Base-by-base conservation (phyloP, 345 rosid species). In the Brassica cretica region DNA sequence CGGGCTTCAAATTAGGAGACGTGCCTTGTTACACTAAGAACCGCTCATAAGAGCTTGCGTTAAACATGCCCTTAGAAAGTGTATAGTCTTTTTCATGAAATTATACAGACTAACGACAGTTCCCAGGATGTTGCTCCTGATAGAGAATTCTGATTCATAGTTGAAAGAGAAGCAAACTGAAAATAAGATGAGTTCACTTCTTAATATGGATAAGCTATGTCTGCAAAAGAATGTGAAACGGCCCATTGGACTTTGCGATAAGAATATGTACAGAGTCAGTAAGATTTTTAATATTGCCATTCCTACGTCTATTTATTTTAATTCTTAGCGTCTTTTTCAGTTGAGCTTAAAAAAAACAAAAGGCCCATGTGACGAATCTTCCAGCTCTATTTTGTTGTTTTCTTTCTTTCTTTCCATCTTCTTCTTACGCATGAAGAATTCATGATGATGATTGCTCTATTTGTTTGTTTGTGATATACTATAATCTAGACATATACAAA, bases 371-470 rank as follows among this genome's bases (percentile, higher is more conserved):
- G 77, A 78, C 44, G 71, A 73, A 79, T 61, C 70, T 73, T 79
- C 82, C 78, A 73, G 64, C 74, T 49, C 7, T 37, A 6, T 68
- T 16, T 68, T 61, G 82, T 73, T 68, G 33, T 16, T 73, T 72
- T 49, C 41, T 61, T 7, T 67, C 55, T 3, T 7, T 61, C 44
- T 3, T 33, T 61, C 11, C 8, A n/a, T 77, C 66, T 35, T 72
- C 63, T 78, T 78, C 11, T 53, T 73, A 79, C 70, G 66, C 53
- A 79, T 73, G 74, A 68, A 73, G 78, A 68, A 73, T 66, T 66
- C 19, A 73, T 72, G 77, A 66, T 72, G 29, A 68, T 79, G 82
- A 73, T 73, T 73, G 82, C 14, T 79, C 24, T 53, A 53, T 53
- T 16, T 53, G 60, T 53, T 51, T 16, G 60, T 53, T 53, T 6